Conservation (phyloP, 306 rosid species). For the Lagenaria siceraria region DNA sequence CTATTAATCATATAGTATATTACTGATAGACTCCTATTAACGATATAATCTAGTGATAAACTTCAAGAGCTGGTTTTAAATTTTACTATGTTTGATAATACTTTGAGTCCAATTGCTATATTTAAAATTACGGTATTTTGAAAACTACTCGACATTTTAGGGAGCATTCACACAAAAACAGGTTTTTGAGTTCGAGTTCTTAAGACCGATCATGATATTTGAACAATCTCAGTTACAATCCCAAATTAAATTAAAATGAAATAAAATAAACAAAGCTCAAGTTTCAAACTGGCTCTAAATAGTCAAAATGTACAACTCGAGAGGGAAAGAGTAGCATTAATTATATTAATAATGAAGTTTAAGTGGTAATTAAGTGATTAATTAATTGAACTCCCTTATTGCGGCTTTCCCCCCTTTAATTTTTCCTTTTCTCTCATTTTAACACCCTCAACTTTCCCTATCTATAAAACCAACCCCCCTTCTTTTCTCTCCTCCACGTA, state of each 20-base stretch:
- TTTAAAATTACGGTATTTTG: no score
- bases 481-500: slow-evolving; percentile 27
- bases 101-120: no score
- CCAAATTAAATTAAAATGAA: not conserved
- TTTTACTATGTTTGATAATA: no score
- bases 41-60: no score
- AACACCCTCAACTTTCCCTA: not conserved
- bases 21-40: no score
- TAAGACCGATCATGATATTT: not conserved
- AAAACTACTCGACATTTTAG: no score
- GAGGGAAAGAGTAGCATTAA: slow-evolving; percentile 11
- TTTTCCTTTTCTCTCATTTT: slow-evolving; percentile 6
- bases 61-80: no score
- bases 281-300: not conserved
- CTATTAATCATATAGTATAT: no score
- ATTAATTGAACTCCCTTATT: slow-evolving; percentile 13
- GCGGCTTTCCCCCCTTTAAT: slow-evolving; percentile 20
- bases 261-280: not conserved
- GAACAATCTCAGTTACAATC: not conserved
- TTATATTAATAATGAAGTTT: slow-evolving; percentile 19
- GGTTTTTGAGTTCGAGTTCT: not conserved
- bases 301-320: slow-evolving; percentile 71
- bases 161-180: not conserved
- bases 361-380: slow-evolving; percentile 14
- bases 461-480: slow-evolving; percentile 55